Percentiles rank a stretch among this genome's conserved stretches.
Conservation (phyloP, 257 asterid species). For the Prunella vulgaris region DNA sequence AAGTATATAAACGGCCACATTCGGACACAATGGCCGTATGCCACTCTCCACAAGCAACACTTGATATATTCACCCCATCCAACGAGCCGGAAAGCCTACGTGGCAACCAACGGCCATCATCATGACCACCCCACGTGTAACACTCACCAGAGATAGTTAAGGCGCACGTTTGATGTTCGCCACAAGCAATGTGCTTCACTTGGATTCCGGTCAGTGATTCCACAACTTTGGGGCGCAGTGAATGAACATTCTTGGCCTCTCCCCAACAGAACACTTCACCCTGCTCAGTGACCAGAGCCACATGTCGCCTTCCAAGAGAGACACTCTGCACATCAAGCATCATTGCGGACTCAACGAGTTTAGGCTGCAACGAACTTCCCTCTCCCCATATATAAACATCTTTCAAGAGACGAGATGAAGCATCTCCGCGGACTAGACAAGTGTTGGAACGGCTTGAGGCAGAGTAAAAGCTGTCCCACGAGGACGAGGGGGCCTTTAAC, state of each 20-base stretch:
- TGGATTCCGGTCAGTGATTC: constrained; percentile 14
- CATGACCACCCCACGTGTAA: constrained; percentile 35
- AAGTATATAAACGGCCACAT: constrained; percentile 29
- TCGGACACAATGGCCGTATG: constrained; percentile 32
- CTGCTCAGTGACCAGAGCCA: constrained; percentile 17
- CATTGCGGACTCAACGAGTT: constrained; percentile 13
- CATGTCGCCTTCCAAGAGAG: constrained; percentile 19
- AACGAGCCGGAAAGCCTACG: constrained; percentile 24
- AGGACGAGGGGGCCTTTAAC: constrained; percentile 15
- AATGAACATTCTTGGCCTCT: constrained; percentile 21
- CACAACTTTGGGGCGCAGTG: constrained; percentile 16
- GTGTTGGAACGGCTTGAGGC: constrained; percentile 8
- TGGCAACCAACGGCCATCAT: constrained; percentile 26
- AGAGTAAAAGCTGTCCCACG: constrained; percentile 9
- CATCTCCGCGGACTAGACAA: not conserved
- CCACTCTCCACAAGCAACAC: constrained; percentile 37
- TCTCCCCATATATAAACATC: constrained; percentile 25
- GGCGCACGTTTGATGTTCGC: constrained; percentile 35
- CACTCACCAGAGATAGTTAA: constrained; percentile 27
- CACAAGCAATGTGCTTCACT: constrained; percentile 21
- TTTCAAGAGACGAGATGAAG: constrained; percentile 9
- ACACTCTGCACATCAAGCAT: constrained; percentile 13
- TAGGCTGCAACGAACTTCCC: constrained; percentile 15
- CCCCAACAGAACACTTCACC: constrained; percentile 37
- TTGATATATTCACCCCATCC: constrained; percentile 14